Base-by-base conservation (phyloP, 495 filamentous ascomycete species). In the Ramalina peruviana region DNA sequence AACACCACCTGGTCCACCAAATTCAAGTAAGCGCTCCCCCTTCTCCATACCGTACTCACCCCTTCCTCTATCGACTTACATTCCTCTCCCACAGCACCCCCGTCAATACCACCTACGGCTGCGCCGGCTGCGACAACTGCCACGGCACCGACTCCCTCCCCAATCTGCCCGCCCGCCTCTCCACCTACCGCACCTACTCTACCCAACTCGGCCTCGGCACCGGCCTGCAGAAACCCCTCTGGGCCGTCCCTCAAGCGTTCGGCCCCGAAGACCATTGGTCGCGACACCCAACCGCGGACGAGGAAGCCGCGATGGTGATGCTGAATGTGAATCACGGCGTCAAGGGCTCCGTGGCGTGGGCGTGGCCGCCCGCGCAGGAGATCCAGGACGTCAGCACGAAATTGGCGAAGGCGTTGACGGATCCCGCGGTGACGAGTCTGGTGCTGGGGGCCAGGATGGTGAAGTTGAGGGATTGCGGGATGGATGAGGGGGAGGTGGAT, bases 101-200 rank as follows among this genome's bases (percentile, higher is more conserved):
- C 0, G 84, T 80, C 59, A 86, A 85, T 54, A 43, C 62, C 0
- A 85, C 82, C 0, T 78, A 83, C 37, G 83, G 83, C 40, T 76
- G 79, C 62, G 85, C 82, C 59, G 82, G 81, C 26, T 86, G 83
- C 62, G 82, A 87, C 56, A 75, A 81, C 59, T 87, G 82, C 58
- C 48, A 55, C 0, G 78, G 79, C 6, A 9, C 30, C 19, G 41
- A 44, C 17, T 53, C 57, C 5, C 65, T 84, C 17, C 62, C 65
- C 4, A 81, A 85, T 57, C 75, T 84, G 12, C 56, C 70, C 0
- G 47, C 52, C 2, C 70, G 80, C 0, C 60, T 83, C 3, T 77
- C 83, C 46, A 61, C 58, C 11, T 64, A 76, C 20, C 54, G 62
- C 3, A 21, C 23, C 2, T 80, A 77, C 54, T 58, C 69, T 40